Base-by-base conservation (phyloP, 352 stramenopile species). In the Globisporangium perplexum region DNA sequence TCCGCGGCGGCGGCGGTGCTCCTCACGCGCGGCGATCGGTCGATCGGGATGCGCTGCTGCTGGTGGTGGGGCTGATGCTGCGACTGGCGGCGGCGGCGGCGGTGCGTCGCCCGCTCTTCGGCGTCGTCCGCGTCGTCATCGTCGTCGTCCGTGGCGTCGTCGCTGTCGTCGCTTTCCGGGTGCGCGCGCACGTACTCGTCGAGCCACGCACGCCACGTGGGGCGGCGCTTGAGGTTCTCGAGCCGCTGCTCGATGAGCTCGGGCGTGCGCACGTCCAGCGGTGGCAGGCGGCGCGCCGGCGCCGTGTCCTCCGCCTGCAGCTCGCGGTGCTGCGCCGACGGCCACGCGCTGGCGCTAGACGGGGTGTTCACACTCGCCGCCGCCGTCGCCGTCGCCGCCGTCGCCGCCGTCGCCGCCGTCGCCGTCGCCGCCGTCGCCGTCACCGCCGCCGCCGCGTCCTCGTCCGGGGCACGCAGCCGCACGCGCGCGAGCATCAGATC, bases 161-260 rank as follows among this genome's bases (percentile, higher is more conserved):
- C 48, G 22, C 88, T 78, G 26, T 55, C 62, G 20, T 75, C 63
- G 23, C 60, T 74, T 26, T 68, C 51, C 42, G 77, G 60, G 50
- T 83, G 66, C 12, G 71, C 65, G 33, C 71, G 44, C 38, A 93
- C 83, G 60, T 90, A 93, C 46, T 88, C 67, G 59, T 93, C 80
- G 45, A 93, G 60, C 44, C 70, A 93, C 50, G 76, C 46, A 22
- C 42, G 55, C 75, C 75, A 90, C 24, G 69, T 75, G 8, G 69
- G 77, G 38, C 73, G 77, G 43, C 79, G 72, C 67, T 93, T 93
- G 63, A 93, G 76, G 70, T 93, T 93, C 57, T 93, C 83, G 50
- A 93, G 67, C 17, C 83, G 79, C 62, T 93, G 73, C 48, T 89
- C 81, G 35, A 93, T 93, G 64, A 86, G 86, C 49, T 93, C 83